Base-by-base conservation (phyloP, 73 alveolate genomes). In the Stentor coeruleus region DNA sequence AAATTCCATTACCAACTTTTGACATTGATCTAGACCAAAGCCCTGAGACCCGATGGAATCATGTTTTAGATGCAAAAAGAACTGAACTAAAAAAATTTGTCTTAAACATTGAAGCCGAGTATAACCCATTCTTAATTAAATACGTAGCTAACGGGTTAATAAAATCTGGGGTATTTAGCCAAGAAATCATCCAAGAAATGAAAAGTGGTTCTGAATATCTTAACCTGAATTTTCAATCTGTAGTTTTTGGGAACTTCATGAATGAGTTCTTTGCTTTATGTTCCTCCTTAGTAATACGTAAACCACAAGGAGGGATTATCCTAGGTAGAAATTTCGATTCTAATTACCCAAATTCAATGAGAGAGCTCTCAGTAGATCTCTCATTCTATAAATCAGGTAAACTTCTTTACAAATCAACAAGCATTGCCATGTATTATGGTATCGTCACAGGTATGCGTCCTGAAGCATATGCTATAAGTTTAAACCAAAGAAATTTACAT, bases 371-470 rank as follows among this genome's bases (percentile, higher is more conserved):
- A 38, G 85, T 74, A 41, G 40, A 82, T 1, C 89, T 82, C 55
- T 41, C 77, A 37, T 90, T 86, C 76, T 40, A 72, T 49, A 40
- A 74, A 42, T 66, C 76, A 3, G 93, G 82, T 3, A 59, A 76
- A 38, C 6, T 59, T 38, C 38, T 77, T 14, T 90, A 59, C 55
- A 76, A 86, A 38, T 73, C 96, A 3, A 58, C 79, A 2, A 90
- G 85, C 88, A 82, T 86, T 37, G 91, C 86, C 28, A 93, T 92
- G 3, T n/a, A 58, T 3, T 73, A 66, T 3, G 96, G 91, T 15
- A 85, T 90, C 59, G 84, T 76, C 74, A 90, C 96, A n/a, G 96
- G 87, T 28, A 38, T 59, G 83, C 82, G 74, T 72, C 86, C 87
- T 3, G 74, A 77, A 3, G 77, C 60, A n/a, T 90, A 83, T 41